These are phyloP conservation scores for Periconia macrospinosa DNA, from an alignment of 2,329 filamentous ascomycete species.

Conservation along the genomic window DNA sequence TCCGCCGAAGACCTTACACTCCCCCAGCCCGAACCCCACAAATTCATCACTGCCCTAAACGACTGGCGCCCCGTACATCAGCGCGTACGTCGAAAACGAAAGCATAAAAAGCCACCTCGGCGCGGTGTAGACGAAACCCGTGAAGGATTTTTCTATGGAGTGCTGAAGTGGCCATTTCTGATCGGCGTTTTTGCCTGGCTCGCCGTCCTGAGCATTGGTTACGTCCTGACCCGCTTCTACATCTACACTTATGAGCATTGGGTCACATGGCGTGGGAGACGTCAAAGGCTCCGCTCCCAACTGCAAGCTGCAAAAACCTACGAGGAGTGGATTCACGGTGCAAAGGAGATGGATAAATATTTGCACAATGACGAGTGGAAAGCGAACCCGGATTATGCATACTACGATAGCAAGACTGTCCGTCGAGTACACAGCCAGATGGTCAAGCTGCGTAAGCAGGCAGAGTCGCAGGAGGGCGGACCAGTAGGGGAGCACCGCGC, in stretches of 20 bases:
- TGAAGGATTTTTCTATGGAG: slow-evolving; percentile 85
- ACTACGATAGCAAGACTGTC: slow-evolving; percentile 89
- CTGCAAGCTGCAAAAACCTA: slow-evolving; percentile 76
- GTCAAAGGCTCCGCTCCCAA: slow-evolving; percentile 70
- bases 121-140: slow-evolving; percentile 82
- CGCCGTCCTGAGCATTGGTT: slow-evolving; percentile 69
- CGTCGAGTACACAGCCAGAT: slow-evolving; percentile 77
- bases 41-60: slow-evolving; percentile 86
- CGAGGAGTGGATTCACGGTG: slow-evolving; percentile 78
- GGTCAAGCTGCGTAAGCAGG: slow-evolving; percentile 58
- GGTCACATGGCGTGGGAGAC: slow-evolving; percentile 81
- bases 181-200: slow-evolving; percentile 82
- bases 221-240: slow-evolving; percentile 82
- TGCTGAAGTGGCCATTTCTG: slow-evolving; percentile 92
- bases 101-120: slow-evolving; percentile 42
- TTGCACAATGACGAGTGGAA: slow-evolving; percentile 82
- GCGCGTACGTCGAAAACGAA: slow-evolving; percentile 57
- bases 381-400: slow-evolving; percentile 68
- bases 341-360: slow-evolving; percentile 76
- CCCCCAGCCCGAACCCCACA: slow-evolving; percentile 44
- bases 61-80: slow-evolving; percentile 93
- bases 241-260: slow-evolving; percentile 92
- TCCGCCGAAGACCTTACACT: slow-evolving; percentile 58
- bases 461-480: slow-evolving; percentile 59
- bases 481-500: slow-evolving; percentile 48